Evolutionary conservation across 2,329 filamentous ascomycete genomes (phyloP).

Genomic region (Cercospora beticola): DNA sequence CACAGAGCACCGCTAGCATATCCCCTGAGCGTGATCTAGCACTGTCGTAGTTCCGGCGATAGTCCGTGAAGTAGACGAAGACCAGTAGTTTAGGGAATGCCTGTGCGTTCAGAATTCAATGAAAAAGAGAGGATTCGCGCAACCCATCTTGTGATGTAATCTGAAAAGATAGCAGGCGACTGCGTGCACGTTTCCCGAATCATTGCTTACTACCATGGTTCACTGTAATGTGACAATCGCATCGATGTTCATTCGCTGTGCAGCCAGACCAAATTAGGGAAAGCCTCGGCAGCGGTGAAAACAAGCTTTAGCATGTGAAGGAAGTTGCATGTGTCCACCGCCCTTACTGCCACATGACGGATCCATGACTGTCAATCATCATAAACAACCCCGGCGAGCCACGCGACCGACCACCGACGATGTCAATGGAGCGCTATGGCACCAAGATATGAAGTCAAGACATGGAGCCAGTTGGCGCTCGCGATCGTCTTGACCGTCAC

Average conservation of each 20-base stretch:
- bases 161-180: background rate
- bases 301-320: background rate
- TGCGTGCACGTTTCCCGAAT: background rate
- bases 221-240: background rate
- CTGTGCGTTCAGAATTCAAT: background rate
- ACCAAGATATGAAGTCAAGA: slow-evolving; percentile 1
- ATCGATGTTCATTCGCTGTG: background rate
- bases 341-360: background rate
- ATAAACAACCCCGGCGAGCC: background rate
- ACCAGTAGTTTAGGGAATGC: background rate
- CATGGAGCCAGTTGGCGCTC: slow-evolving; percentile 3
- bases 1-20: slow-evolving; percentile 25
- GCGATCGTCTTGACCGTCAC: slow-evolving; percentile 5
- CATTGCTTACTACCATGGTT: background rate
- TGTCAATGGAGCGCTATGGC: background rate
- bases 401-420: background rate
- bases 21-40: background rate
- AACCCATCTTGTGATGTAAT: background rate
- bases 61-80: background rate
- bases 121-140: background rate
- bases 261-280: background rate
- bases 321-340: background rate
- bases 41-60: background rate
- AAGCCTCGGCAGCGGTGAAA: background rate
- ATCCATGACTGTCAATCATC: background rate